phyloP scores from a whole-genome alignment of 192 early-diverging fungal genomes.

The Linnemannia elongata region DNA sequence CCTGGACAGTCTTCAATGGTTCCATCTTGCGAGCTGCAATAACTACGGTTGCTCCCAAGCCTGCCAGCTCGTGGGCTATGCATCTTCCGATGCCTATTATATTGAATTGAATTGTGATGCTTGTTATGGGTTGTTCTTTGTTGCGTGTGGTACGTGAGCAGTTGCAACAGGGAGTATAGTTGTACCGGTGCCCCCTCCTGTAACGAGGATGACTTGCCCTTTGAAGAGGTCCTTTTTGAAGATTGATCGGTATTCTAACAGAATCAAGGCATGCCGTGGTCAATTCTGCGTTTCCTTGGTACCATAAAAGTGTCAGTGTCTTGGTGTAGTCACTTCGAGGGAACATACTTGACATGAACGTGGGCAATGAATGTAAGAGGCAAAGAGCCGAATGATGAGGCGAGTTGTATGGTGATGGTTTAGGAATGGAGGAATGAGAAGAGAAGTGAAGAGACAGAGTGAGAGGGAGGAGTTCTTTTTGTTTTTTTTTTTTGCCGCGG shows the following conservation, averaged over 20 bases:
- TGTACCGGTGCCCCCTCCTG: constrained; percentile 41
- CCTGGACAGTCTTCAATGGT: constrained; percentile 13
- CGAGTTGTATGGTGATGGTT: neutral
- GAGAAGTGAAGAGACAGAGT: neutral
- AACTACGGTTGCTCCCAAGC: constrained; percentile 23
- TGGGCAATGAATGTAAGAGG: neutral
- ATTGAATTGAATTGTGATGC: neutral
- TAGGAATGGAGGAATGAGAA: neutral
- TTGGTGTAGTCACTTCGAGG: neutral
- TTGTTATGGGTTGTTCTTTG: too few relatives aligned
- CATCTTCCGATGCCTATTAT: constrained; percentile 30
- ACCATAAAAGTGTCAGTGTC: neutral
- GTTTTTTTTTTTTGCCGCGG: neutral
- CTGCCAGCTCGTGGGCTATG: constrained; percentile 32
- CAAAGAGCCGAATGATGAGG: neutral
- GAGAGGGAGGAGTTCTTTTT: too few relatives aligned
- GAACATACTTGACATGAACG: neutral
- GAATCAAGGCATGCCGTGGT: neutral
- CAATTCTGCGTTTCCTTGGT: neutral
- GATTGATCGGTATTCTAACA: constrained; percentile 23
- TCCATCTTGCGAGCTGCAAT: constrained; percentile 36
- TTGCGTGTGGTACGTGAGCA: too few relatives aligned
- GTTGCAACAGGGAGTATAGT: too few relatives aligned
- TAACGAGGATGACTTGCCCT: constrained; percentile 29
- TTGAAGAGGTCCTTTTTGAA: constrained; percentile 39